phyloP scores from a whole-genome alignment of 768 basidiomycete genomes.

The Neoboletus magnificus region DNA sequence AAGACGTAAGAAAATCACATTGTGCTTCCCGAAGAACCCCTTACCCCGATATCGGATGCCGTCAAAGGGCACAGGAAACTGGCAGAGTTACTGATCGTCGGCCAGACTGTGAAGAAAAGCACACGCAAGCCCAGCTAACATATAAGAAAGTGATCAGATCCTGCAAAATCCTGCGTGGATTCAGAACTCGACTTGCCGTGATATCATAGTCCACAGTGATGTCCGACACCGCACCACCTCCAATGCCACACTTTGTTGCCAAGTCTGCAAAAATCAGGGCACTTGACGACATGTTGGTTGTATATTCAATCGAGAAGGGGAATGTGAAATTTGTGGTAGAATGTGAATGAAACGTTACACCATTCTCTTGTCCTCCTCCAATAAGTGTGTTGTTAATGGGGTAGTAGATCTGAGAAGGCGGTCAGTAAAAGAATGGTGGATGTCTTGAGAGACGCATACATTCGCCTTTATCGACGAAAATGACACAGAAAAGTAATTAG shows the following conservation, averaged over 20 bases:
- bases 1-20: conserved; percentile 11
- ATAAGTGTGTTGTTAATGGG: conserved; percentile 69
- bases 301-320: conserved; percentile 70
- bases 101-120: conserved; percentile 62
- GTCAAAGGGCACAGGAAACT: conserved; percentile 64
- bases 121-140: conserved; percentile 61
- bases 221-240: conserved; percentile 41
- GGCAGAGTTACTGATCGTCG: conserved; percentile 58
- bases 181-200: conserved; percentile 38
- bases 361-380: conserved; percentile 54
- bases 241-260: conserved; percentile 57
- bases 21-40: neutral
- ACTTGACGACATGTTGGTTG: conserved; percentile 49
- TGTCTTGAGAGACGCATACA: conserved; percentile 33
- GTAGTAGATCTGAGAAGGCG: conserved; percentile 56
- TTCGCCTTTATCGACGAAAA: conserved; percentile 63
- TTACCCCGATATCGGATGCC: conserved; percentile 26
- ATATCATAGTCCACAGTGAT: conserved; percentile 66
- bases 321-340: conserved; percentile 66
- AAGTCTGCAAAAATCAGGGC: conserved; percentile 57
- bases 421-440: conserved; percentile 1
- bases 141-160: conserved; percentile 5
- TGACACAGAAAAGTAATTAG: conserved; percentile 72
- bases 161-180: neutral
- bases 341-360: conserved; percentile 48